Evolutionary conservation across 2,329 filamentous ascomycete species (phyloP), one percentile per base, ranked within the genome.

Genomic region (Fusarium azukiicola): DNA sequence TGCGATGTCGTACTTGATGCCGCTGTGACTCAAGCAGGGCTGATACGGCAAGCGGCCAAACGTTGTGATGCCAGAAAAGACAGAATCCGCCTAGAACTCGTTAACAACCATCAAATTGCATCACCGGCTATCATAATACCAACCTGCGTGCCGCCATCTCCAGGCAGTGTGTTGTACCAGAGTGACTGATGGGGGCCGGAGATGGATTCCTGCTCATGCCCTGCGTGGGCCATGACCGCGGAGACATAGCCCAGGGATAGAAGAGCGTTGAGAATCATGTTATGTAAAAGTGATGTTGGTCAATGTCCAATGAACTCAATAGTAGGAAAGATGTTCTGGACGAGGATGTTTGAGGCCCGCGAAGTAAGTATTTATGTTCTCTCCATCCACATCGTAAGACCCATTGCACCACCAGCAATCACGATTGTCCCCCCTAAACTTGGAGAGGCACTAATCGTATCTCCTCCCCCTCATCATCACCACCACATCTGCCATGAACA

Each of bases 61-160:
- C 12, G 96, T 98, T 2, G 95, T 96, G 83, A 98, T 98, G 40
- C 96, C 96, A 2, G 96, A 97, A 88, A 98, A 98, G 73, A 98
- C 96, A 1, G 96, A 97, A 86, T 98, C 96, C 74, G 96, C 96
- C 95, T 97, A 2, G 1, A 46, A 2, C 0, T 5, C 1, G 17
- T 80, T 4, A 81, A 63, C 2, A 13, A 17, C 13, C 23, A 6
- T 32, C 40, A 13, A 12, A 23, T 46, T 27, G 23, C 13, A 4
- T n/a, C 58, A 46, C 42, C 14, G 23, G 11, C 42, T 16, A 16
- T 32, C 58, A 4, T 1, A 4, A 4, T 11, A 40, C 67, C 32
- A 6, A 96, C 95, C 91, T 98, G 96, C 50, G 94, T 98, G 72
- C 96, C 96, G 38, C 96, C 96, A 87, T 98, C 96, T 47, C 96